These are phyloP conservation scores for Coprinopsis sp. DNA, from an alignment of 768 basidiomycete genomes.

Conservation along the genomic window DNA sequence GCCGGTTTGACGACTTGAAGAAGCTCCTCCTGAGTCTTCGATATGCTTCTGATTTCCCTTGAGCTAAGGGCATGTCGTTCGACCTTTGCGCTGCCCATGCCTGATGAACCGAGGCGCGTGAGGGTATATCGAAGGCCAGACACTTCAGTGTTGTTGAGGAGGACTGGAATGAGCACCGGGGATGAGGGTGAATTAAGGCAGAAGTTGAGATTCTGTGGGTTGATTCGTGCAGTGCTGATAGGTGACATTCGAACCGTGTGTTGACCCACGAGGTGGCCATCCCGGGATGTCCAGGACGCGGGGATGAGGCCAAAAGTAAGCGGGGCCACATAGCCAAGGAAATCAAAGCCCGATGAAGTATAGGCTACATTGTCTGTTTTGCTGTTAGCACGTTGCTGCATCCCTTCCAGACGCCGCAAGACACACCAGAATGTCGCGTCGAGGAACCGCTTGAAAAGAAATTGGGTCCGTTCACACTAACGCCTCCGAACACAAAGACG, in stretches of 20 bases:
- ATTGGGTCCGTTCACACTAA: constrained; percentile 46
- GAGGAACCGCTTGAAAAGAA: constrained; percentile 20
- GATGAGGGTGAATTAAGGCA: constrained; percentile 57
- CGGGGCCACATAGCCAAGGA: constrained; percentile 46
- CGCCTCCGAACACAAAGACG: constrained; percentile 67
- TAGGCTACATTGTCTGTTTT: too few species aligned
- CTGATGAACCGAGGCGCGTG: constrained; percentile 52
- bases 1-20: constrained; percentile 41
- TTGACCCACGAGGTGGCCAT: constrained; percentile 72
- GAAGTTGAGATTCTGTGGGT: constrained; percentile 68
- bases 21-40: constrained; percentile 50
- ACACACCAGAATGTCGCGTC: constrained; percentile 15
- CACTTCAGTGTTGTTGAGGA: constrained; percentile 88
- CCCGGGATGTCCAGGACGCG: constrained; percentile 35
- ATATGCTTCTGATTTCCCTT: constrained; percentile 66
- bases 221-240: constrained; percentile 87
- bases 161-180: constrained; percentile 69
- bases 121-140: constrained; percentile 68
- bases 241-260: constrained; percentile 92
- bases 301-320: constrained; percentile 50
- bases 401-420: constrained; percentile 20
- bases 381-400: constrained; percentile 28
- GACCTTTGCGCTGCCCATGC: constrained; percentile 37
- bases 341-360: constrained; percentile 31
- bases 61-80: constrained; percentile 53